These are phyloP conservation scores for Neocucurbitaria cava DNA, from an alignment of 2,329 filamentous ascomycete genomes.

Conservation along the genomic window DNA sequence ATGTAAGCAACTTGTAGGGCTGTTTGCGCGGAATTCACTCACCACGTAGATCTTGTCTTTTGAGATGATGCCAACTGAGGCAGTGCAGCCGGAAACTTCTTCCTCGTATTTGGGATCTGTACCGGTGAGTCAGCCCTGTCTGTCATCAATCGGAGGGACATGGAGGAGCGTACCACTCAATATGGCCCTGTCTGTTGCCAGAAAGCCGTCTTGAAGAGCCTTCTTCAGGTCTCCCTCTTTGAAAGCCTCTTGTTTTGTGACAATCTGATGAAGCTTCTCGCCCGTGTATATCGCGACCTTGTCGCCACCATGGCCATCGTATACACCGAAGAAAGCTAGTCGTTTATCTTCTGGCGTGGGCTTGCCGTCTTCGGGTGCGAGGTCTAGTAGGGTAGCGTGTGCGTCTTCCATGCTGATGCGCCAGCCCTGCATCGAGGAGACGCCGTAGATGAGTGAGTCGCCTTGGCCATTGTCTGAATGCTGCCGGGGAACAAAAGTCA, in stretches of 20 bases:
- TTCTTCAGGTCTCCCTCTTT: constrained; percentile 91
- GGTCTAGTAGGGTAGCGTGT: constrained; percentile 87
- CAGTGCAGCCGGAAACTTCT: constrained; percentile 97
- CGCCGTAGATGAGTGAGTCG: constrained; percentile 89
- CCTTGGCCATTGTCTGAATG: constrained; percentile 88
- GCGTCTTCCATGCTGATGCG: constrained; percentile 99
- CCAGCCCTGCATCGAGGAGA: constrained; percentile 99
- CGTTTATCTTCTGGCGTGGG: constrained; percentile 72
- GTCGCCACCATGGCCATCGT: constrained; percentile 96
- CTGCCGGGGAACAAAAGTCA: constrained; percentile 56
- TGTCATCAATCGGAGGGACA: constrained; percentile 7
- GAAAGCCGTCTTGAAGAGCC: constrained; percentile 94
- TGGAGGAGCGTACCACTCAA: constrained; percentile 74
- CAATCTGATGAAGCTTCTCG: constrained; percentile 90
- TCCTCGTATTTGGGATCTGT: constrained; percentile 96
- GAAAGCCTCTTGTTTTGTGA: constrained; percentile 94
- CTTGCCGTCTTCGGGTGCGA: constrained; percentile 63
- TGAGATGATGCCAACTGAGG: constrained; percentile 87
- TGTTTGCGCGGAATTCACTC: constrained; percentile 55
- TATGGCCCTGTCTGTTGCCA: constrained; percentile 95
- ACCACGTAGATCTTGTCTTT: constrained; percentile 95
- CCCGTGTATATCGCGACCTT: constrained; percentile 94
- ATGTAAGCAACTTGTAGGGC: constrained; percentile 20
- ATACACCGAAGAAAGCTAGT: constrained; percentile 96
- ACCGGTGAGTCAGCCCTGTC: constrained; percentile 35